Base-by-base conservation (phyloP, 1,284 basidiomycete genomes). In the Athelia psychrophila region DNA sequence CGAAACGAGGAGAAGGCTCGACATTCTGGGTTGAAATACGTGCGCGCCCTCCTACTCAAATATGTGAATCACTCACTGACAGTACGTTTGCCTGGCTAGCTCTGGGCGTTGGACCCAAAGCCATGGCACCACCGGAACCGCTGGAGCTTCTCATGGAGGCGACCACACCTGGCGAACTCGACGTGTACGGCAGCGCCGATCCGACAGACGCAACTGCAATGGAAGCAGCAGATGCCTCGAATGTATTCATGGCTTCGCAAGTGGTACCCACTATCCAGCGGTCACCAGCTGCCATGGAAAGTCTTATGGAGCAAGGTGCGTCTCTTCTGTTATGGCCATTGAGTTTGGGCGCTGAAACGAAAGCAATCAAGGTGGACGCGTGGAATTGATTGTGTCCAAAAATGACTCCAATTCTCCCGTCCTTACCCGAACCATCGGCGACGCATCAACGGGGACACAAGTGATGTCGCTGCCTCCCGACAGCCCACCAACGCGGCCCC, bases 21-120 rank as follows among this genome's bases (percentile, higher is more conserved):
- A 88, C 83, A 10, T 90, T 91, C 66, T 89, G 86, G 87, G 84
- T 92, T 36, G 91, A 93, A 66, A 69, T 93, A 42, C 84, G 85
- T 67, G 66, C 75, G 69, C 74, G 67, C 3, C 66, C 77, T 33
- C 72, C 73, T 18, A 54, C 57, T 12, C 70, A 68, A 52, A 66
- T 22, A 15, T 20, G 12, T 44, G 12, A n/a, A 22, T 12, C 42
- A 20, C 20, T 44, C 22, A 20, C 42, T 44, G 42, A 44, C 13
- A 22, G 42, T 22, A n/a, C n/a, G n/a, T n/a, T n/a, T n/a, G 20
- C 10, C 10, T 24, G 18, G 16, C 2, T 30, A 72, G 71, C 74
- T 2, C 62, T 77, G 6, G 73, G 73, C 3, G 69, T 76, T 16
- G 74, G 74, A 10, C 60, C 47, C 47, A 68, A 69, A 36, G 68